Evolutionary conservation across 2,329 filamentous ascomycete species (phyloP).

Genomic region (Colletotrichum melonis): DNA sequence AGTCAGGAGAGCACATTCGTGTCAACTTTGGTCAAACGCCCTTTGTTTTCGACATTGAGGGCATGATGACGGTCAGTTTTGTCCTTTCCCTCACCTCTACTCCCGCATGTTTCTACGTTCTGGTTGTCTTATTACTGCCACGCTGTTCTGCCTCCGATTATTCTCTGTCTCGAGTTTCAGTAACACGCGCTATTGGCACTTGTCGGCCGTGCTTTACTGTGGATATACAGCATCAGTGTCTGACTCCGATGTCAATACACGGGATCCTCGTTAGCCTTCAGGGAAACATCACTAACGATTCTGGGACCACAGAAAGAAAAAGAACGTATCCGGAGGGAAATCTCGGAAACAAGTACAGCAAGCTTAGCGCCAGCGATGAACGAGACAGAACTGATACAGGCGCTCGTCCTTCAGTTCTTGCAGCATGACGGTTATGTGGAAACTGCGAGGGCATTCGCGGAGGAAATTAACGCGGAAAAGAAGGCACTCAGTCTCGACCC

Average conservation of each 20-base stretch:
- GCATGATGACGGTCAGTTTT: slow-evolving; percentile 76
- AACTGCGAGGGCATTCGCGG: slow-evolving; percentile 87
- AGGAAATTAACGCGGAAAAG: slow-evolving; percentile 82
- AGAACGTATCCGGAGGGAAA: slow-evolving; percentile 64
- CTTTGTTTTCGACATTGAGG: slow-evolving; percentile 93
- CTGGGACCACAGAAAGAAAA: slow-evolving; percentile 47
- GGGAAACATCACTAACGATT: slow-evolving; percentile 15
- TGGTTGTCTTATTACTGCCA: neutral
- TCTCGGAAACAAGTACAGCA: slow-evolving; percentile 68
- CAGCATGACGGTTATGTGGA: slow-evolving; percentile 97
- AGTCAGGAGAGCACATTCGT: slow-evolving; percentile 68
- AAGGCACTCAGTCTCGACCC: slow-evolving; percentile 73
- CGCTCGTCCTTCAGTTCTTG: slow-evolving; percentile 86
- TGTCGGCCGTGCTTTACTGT: neutral
- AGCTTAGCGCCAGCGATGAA: slow-evolving; percentile 71
- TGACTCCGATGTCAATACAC: neutral
- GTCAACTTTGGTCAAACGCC: slow-evolving; percentile 78
- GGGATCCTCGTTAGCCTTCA: neutral
- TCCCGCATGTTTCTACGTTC: neutral
- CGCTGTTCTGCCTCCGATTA: neutral
- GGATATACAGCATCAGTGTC: neutral
- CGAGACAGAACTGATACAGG: slow-evolving; percentile 84
- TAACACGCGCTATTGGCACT: neutral
- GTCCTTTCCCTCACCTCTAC: neutral
- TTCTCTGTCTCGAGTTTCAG: too few species aligned